Evolutionary conservation across 106 monocot species (phyloP).

Genomic region (Dendrobium chrysotoxum): DNA sequence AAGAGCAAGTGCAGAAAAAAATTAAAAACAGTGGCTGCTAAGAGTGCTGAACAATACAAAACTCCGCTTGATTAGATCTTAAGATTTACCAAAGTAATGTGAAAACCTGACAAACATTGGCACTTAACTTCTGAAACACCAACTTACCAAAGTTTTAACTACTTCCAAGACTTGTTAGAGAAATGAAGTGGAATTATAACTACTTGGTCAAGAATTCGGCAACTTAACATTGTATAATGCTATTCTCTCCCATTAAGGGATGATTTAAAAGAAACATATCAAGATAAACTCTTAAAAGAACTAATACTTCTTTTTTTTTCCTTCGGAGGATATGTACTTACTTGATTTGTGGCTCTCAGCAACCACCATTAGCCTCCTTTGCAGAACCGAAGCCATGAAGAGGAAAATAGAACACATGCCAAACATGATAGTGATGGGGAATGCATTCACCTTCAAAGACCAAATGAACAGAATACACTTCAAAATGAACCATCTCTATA

Average conservation of each 20-base stretch:
- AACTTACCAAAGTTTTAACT: neutral
- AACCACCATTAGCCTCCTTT: conserved; percentile 82
- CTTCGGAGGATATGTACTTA: conserved; percentile 19
- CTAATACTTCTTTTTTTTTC: neutral
- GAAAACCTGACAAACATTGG: too few relatives aligned
- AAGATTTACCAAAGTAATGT: too few relatives aligned
- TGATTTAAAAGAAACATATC: neutral
- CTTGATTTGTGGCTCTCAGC: conserved; percentile 70
- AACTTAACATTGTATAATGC: too few relatives aligned
- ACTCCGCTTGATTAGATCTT: neutral
- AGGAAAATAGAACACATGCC: conserved; percentile 99
- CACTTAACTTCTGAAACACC: neutral
- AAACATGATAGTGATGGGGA: conserved; percentile 96
- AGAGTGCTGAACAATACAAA: neutral
- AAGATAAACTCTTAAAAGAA: neutral
- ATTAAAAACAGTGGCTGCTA: neutral
- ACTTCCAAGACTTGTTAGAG: neutral
- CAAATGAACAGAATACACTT: neutral
- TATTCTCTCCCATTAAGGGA: neutral
- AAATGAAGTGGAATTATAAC: neutral
- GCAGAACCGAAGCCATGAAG: conserved; percentile 86
- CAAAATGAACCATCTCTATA: neutral
- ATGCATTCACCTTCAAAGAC: conserved; percentile 76
- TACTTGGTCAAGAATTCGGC: neutral
- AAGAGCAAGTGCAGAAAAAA: neutral